Conservation (phyloP, 2,329 filamentous ascomycete genomes). For the Xylariales sp. region DNA sequence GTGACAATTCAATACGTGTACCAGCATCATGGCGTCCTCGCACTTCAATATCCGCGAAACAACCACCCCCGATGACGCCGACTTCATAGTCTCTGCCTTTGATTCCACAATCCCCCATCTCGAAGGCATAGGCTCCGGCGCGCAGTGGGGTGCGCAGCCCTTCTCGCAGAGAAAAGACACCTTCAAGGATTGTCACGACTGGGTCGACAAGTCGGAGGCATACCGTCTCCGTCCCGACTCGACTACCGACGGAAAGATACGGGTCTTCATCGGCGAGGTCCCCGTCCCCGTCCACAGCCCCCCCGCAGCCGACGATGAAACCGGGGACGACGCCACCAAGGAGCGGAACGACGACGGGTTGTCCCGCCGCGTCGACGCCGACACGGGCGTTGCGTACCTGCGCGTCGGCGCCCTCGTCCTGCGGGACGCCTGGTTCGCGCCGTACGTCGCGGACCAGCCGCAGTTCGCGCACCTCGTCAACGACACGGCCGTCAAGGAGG, state of each 20-base stretch:
- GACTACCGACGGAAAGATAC: constrained; percentile 19
- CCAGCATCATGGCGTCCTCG: too few relatives aligned
- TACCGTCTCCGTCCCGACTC: constrained; percentile 16
- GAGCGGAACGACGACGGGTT: neutral
- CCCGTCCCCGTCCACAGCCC: too few relatives aligned
- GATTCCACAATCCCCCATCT: constrained; percentile 25
- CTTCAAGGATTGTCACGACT: constrained; percentile 15
- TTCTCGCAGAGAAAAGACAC: constrained; percentile 21
- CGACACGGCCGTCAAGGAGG: constrained; percentile 2
- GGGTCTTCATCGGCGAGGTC: constrained; percentile 24
- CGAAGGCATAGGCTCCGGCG: constrained; percentile 20
- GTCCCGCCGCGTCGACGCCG: neutral
- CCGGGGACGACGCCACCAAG: neutral
- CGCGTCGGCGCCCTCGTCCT: constrained; percentile 9
- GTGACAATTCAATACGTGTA: too few relatives aligned
- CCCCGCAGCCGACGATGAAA: neutral
- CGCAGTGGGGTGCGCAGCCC: constrained; percentile 24
- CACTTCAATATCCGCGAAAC: constrained; percentile 22
- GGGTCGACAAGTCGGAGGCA: constrained; percentile 18
- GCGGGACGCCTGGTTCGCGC: constrained; percentile 11
- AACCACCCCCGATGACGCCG: constrained; percentile 18
- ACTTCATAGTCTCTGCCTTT: constrained; percentile 26
- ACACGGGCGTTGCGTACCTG: constrained; percentile 5
- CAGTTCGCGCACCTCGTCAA: constrained; percentile 3
- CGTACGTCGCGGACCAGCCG: constrained; percentile 9